Base-by-base conservation (phyloP, 345 rosid genomes). In the Eucalyptus sp. region DNA sequence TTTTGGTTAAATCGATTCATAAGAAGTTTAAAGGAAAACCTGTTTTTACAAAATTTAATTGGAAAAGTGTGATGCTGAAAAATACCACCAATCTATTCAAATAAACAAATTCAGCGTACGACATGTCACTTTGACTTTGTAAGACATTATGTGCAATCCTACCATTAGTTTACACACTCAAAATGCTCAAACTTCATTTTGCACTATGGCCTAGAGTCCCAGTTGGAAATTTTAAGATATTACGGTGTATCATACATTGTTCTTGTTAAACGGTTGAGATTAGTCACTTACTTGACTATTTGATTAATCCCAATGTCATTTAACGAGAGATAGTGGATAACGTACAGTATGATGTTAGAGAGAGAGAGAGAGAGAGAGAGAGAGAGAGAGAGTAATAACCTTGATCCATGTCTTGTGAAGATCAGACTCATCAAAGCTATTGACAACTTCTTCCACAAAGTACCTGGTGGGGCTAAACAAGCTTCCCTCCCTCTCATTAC, bases 351-450 rank as follows among this genome's bases (percentile, higher is more conserved):
- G 33, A 15, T 1, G 76, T 64, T n/a, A 8, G n/a, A 62, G 86
- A 80, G n/a, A 54, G 29, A 16, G 64, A 86, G n/a, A 8, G n/a
- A 62, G 86, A 80, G n/a, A 54, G 29, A 16, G 64, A 86, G n/a
- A 80, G 48, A 83, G 64, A 33, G 68, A 46, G 50, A 13, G 87
- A 50, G 51, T 10, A 10, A 29, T 10, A 14, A 95, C 99, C 99
- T 96, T 96, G 86, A 96, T 94, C 98, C 99, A 96, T 48, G 99
- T 96, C 93, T 92, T 94, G 87, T 96, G 95, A 87, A 96, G 98
- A 88, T 96, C 99, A 88, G 95, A 92, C 89, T 96, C 99, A 91
- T 96, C 97, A 87, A 96, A 95, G 90, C 97, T 93, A 89, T 94
- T 96, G 90, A 94, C 92, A 9, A 96, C 99, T 90, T 96, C 99